Evolutionary conservation across 2,329 filamentous ascomycete species (phyloP).

Genomic region (Aspergillus sp.): DNA sequence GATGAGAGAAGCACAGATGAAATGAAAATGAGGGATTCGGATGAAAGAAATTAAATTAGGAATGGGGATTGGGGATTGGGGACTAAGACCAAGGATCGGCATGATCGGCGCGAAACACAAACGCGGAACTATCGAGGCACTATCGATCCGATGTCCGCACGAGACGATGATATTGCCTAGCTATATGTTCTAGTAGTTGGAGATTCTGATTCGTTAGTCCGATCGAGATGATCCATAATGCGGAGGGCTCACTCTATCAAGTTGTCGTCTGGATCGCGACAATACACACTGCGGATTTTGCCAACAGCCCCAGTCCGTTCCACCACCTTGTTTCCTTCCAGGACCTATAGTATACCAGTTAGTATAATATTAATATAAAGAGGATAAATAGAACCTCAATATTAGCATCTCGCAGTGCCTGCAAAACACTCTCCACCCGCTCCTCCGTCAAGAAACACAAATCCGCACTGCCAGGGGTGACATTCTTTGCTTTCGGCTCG

Average conservation of each 20-base stretch:
- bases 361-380: not conserved
- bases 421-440: conserved; percentile 45
- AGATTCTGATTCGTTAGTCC: not conserved
- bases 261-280: conserved; percentile 59
- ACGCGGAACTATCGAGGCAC: too few relatives aligned
- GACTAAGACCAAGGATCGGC: too few relatives aligned
- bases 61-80: too few relatives aligned
- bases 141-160: too few relatives aligned
- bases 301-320: conserved; percentile 53
- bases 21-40: conserved; percentile 2
- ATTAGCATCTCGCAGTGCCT: conserved; percentile 33
- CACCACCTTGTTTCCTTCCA: conserved; percentile 50
- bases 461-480: conserved; percentile 55
- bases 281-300: conserved; percentile 54
- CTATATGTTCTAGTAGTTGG: not conserved
- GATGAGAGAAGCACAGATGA: not conserved
- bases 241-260: conserved; percentile 54
- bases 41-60: too few relatives aligned
- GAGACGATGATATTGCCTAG: too few relatives aligned
- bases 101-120: too few relatives aligned
- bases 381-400: conserved; percentile 32
- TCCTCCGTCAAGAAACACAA: conserved; percentile 56
- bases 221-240: not conserved
- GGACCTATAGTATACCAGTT: conserved; percentile 20
- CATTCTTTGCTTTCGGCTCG: conserved; percentile 53